phyloP scores from a whole-genome alignment of 2,329 filamentous ascomycete genomes.

The Samsoniella hepiali region DNA sequence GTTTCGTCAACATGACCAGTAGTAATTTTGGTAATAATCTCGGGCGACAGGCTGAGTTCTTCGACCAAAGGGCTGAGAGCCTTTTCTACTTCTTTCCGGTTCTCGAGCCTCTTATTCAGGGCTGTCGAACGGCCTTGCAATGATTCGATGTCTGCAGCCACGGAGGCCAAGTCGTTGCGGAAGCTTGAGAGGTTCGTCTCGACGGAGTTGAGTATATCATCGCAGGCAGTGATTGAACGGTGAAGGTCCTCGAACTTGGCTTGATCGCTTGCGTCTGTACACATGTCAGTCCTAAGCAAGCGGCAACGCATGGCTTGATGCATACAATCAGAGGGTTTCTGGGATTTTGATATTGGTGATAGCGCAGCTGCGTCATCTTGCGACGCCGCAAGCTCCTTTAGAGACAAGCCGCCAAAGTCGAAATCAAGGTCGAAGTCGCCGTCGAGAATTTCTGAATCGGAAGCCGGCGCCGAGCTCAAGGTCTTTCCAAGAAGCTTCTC shows the following conservation, averaged over 20 bases:
- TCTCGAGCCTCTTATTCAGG: constrained; percentile 80
- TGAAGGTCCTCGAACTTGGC: constrained; percentile 88
- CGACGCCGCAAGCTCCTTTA: constrained; percentile 64
- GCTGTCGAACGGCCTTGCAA: constrained; percentile 82
- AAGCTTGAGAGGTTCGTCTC: constrained; percentile 91
- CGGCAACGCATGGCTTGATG: neutral
- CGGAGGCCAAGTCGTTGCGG: constrained; percentile 84
- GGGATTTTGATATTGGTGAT: constrained; percentile 30
- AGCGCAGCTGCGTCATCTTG: constrained; percentile 26
- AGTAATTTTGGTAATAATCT: constrained; percentile 77
- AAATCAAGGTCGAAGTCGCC: constrained; percentile 63
- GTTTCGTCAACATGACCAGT: constrained; percentile 87
- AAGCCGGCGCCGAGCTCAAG: constrained; percentile 19
- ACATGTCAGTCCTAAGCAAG: neutral
- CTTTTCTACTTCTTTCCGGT: constrained; percentile 85
- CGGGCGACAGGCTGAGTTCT: constrained; percentile 83
- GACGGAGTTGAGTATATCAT: constrained; percentile 89
- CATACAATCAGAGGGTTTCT: constrained; percentile 72
- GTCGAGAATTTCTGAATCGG: constrained; percentile 31
- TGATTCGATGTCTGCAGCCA: constrained; percentile 93
- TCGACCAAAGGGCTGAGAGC: constrained; percentile 85
- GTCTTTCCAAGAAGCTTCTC: constrained; percentile 42
- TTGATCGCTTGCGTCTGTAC: constrained; percentile 71
- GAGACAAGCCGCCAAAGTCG: constrained; percentile 74
- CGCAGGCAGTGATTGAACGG: constrained; percentile 82